These are phyloP conservation scores for Immersiella caudata DNA, from an alignment of 495 filamentous ascomycete genomes.

Conservation along the genomic window DNA sequence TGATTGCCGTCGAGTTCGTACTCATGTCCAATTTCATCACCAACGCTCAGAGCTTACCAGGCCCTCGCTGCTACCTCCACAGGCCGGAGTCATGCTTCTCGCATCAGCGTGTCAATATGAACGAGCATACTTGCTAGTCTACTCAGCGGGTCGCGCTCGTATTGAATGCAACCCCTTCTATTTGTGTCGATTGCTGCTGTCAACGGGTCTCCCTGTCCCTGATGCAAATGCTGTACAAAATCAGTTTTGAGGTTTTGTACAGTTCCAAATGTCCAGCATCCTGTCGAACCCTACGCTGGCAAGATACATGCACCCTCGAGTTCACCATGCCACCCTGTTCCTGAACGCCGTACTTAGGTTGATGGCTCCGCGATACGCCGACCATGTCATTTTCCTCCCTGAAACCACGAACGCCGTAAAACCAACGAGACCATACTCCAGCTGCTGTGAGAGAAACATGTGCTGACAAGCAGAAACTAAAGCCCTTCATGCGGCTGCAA, in stretches of 20 bases:
- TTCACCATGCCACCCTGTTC: not conserved
- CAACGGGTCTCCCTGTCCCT: not conserved
- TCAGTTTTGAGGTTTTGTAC: not conserved
- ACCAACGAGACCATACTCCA: slow-evolving; percentile 1
- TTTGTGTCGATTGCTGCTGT: not conserved
- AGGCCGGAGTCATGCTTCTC: not conserved
- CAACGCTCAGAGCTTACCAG: not conserved
- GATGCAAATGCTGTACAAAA: not conserved
- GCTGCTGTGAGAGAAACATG: not conserved
- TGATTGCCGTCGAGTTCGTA: not conserved
- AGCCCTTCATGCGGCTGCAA: slow-evolving; percentile 12
- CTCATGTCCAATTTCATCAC: not conserved
- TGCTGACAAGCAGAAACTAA: not conserved
- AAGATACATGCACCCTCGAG: not conserved
- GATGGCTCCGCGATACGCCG: not conserved
- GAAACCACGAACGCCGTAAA: not conserved
- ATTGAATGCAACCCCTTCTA: not conserved
- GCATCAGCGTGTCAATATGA: not conserved
- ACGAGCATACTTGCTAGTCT: not conserved
- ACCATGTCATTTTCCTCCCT: not conserved
- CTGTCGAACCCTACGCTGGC: not conserved
- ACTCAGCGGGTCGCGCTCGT: not conserved
- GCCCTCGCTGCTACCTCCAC: not conserved
- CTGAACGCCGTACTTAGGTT: not conserved
- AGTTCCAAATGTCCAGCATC: not conserved